Conservation (phyloP, 225 moss, liverwort and hornwort species). For the Anthoceros angustus region DNA sequence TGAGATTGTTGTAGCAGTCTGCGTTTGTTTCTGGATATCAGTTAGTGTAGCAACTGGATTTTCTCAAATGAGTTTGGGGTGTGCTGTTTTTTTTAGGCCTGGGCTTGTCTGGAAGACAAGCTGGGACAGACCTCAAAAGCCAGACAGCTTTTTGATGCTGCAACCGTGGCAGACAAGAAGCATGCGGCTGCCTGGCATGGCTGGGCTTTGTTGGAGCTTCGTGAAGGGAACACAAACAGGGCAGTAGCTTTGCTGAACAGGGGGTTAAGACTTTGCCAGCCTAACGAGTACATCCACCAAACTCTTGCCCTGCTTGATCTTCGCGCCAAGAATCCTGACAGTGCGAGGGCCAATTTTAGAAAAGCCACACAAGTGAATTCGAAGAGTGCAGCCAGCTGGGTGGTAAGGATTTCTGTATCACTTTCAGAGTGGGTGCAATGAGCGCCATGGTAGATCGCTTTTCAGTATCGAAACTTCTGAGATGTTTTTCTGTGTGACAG, state of each 20-base stretch:
- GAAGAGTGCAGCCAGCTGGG: constrained; percentile 92
- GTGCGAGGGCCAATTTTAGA: constrained; percentile 56
- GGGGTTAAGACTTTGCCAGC: constrained; percentile 55
- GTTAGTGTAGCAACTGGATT: background rate
- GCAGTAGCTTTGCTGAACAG: constrained; percentile 72
- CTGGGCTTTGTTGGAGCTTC: constrained; percentile 93
- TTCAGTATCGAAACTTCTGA: background rate
- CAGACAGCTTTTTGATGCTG: constrained; percentile 84
- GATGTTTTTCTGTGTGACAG: constrained; percentile 21
- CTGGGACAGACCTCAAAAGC: constrained; percentile 57
- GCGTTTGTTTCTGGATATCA: background rate
- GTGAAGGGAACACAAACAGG: constrained; percentile 69
- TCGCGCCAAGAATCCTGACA: constrained; percentile 53
- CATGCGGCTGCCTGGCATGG: constrained; percentile 97
- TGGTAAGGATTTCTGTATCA: constrained; percentile 31
- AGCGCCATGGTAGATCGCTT: background rate
- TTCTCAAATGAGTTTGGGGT: background rate
- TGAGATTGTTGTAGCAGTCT: background rate
- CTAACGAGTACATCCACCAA: constrained; percentile 85
- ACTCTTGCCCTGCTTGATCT: constrained; percentile 65
- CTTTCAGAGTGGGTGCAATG: background rate
- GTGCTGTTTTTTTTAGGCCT: constrained; percentile 34
- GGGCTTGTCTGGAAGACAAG: constrained; percentile 83
- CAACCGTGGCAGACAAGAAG: constrained; percentile 71
- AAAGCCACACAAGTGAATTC: constrained; percentile 67